A percentile compares a stretch with the other conserved stretches of the same genome.
phyloP scores from a whole-genome alignment of 768 basidiomycete genomes.

The Sporobolomyces pararoseus region DNA sequence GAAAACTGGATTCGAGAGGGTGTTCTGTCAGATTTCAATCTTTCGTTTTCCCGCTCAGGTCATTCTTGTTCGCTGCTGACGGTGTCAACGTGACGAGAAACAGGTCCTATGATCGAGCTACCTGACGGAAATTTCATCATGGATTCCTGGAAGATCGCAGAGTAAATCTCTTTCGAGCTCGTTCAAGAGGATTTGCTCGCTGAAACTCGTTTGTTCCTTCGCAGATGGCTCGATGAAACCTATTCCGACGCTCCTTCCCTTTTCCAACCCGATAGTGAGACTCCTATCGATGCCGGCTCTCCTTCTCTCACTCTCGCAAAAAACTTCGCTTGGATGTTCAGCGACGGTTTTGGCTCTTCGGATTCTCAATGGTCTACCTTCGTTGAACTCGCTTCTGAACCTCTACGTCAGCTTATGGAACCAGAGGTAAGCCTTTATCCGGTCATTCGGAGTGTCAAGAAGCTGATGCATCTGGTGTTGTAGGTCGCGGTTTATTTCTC shows the following conservation, averaged over 20 bases:
- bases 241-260: conserved; percentile 21
- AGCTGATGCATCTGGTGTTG: no score
- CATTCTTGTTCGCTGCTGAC: not conserved
- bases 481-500: conserved; percentile 18
- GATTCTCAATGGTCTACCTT: conserved; percentile 19
- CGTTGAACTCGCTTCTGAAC: conserved; percentile 10
- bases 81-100: not conserved
- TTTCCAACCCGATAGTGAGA: not conserved
- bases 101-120: conserved; percentile 20
- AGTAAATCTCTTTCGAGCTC: conserved; percentile 11
- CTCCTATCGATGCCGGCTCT: not conserved
- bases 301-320: not conserved
- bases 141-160: conserved; percentile 28
- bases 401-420: conserved; percentile 6
- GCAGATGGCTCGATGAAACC: conserved; percentile 22
- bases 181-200: no score
- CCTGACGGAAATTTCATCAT: conserved; percentile 14
- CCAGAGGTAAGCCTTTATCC: conserved; percentile 1
- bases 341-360: conserved; percentile 11
- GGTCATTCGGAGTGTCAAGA: no score
- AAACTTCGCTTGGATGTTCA: conserved; percentile 7
- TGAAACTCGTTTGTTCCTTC: no score
- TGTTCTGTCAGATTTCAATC: conserved; percentile 15
- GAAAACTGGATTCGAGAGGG: conserved; percentile 9
- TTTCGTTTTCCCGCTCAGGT: no score